Evolutionary conservation across 176 grass and related monocot genomes (phyloP), one percentile per base, ranked within the genome.

Genomic region (Pontederia crassipes): DNA sequence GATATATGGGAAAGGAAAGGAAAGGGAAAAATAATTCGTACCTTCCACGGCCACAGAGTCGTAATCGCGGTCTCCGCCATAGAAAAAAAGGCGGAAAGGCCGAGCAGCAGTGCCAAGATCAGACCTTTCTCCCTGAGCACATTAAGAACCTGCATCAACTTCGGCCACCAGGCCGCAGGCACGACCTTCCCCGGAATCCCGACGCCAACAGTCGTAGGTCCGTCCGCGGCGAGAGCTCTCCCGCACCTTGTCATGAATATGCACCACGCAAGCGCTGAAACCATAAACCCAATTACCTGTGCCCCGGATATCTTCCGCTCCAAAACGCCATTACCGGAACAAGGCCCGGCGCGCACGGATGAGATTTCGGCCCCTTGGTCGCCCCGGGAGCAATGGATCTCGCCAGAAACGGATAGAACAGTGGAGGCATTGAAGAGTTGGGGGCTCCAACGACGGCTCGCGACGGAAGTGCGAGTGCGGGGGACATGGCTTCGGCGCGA

Each of bases 11-110:
- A 40, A 40, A 40, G 6, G 2, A 40, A 40, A 40, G 32, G 32
- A 7, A 40, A 12, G 20, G 20, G 71, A 56, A 26, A 54, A 53
- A 49, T 28, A 4, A 49, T 0, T 3, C 67, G 58, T 58, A 98
- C 88, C 88, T 98, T 98, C 93, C 93, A 98, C 29, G 93, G 93
- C 87, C 87, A 98, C 12, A 98, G 84, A 73, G 93, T 98, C 3
- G 87, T 98, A 78, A 98, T 98, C 20, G 93, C 62, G 14, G 93
- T 98, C 69, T 98, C 93, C 2, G 93, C 93, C 93, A 98, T 98
- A 72, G 93, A 98, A 79, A 98, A 98, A 79, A 98, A 98, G 14
- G 93, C 93, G 13, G 93, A 98, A 50, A 98, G 81, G 0, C 93
- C 67, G 6, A 98, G 82, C 46, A 98, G 52, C 9, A 59, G 74